Percentiles rank a stretch among this genome's conserved stretches.
These are phyloP conservation scores for Colletotrichum scovillei DNA, from an alignment of 2,329 filamentous ascomycete genomes.

Conservation along the genomic window DNA sequence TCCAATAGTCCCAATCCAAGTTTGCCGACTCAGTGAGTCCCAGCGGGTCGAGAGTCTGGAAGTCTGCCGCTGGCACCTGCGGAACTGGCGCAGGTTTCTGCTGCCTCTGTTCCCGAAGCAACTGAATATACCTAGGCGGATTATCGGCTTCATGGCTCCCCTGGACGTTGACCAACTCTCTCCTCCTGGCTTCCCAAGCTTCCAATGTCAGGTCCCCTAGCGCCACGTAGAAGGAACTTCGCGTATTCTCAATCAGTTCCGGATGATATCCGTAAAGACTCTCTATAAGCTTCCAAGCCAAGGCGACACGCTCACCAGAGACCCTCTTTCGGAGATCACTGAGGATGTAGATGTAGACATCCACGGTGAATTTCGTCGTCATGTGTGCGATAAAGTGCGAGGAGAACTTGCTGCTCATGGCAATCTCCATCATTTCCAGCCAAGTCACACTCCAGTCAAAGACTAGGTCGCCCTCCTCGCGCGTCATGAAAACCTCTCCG, in stretches of 20 bases:
- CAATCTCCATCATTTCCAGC: conserved; percentile 39
- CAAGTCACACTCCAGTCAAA: conserved; percentile 41
- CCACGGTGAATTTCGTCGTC: conserved; percentile 41
- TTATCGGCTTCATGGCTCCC: not conserved
- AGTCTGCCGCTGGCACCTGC: not conserved
- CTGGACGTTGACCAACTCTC: not conserved
- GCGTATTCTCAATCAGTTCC: conserved; percentile 22
- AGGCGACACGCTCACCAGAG: conserved; percentile 31
- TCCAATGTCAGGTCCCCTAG: conserved; percentile 1
- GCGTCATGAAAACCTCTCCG: conserved; percentile 32
- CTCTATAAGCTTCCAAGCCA: conserved; percentile 43
- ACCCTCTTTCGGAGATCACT: conserved; percentile 43
- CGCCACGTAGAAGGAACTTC: not conserved
- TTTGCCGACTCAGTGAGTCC: conserved; percentile 1
- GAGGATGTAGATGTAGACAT: conserved; percentile 45
- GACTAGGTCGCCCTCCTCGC: conserved; percentile 39
- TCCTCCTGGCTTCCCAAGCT: conserved; percentile 12
- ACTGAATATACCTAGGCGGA: not conserved
- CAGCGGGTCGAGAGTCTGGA: not conserved
- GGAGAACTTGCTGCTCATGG: conserved; percentile 41
- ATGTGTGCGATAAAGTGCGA: conserved; percentile 44
- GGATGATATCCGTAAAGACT: conserved; percentile 40
- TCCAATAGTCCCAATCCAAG: conserved; percentile 31
- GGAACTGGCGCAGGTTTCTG: not conserved
- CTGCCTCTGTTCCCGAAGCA: not conserved